Base-by-base conservation (phyloP, 1,139 yeast genomes). In the Protomyces arabidopsidicola region DNA sequence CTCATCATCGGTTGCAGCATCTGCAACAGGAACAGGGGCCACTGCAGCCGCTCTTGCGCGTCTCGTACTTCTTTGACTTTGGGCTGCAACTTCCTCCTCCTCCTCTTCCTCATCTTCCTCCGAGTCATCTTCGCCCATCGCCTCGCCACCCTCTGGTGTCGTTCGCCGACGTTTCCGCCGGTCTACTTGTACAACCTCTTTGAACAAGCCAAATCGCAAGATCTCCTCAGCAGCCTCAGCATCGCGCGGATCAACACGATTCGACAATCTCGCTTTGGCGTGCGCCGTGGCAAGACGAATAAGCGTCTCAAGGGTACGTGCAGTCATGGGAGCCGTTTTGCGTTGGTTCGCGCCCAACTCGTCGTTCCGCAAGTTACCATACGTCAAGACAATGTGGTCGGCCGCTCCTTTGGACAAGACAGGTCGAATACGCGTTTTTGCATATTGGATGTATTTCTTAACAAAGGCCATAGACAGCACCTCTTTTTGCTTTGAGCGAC, bases 211-310 rank as follows among this genome's bases (percentile, higher is more conserved):
- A 74, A 83, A 93, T 72, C 96, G 81, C 69, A 93, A 79, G 71
- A 95, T 75, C 70, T 87, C 88, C 70, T 90, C 95, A 2, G 99
- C 98, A 53, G 88, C 86, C 68, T 81, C 79, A 1, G 97, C 96
- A 75, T 93, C 99, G 68, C 81, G 81, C 36, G 82, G 82, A 50
- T 87, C 90, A 22, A 93, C 86, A 2, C 83, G 80, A 70, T 83
- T 83, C 27, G 96, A 87, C 63, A 93, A 79, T 71, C 98, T 81
- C 14, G 93, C 90, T 74, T 93, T 93, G 24, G 99, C 98, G 75
- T 93, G 99, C 0, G 98, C 98, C 1, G 98, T 89, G 0, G 98
- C 82, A 67, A 93, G 79, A 79, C 99, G 96, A 74, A 93, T 93
- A 70, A 93, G 80, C 0, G 99, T 93, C 77, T 93, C 99, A 70